phyloP scores from a whole-genome alignment of 169 alveolate genomes.

The Plasmodium ovale region DNA sequence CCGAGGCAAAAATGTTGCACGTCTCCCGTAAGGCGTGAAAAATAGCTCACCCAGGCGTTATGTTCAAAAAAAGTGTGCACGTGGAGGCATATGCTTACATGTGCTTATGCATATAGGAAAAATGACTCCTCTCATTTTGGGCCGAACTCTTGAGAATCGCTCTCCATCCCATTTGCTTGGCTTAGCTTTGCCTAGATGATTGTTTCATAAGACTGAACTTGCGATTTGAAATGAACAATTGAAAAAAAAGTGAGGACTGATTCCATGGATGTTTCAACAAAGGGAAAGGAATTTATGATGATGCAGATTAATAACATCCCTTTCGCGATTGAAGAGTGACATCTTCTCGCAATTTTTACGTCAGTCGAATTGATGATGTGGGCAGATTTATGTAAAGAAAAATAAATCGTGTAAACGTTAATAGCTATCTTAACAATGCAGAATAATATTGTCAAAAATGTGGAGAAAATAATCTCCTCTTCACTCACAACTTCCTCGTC shows the following conservation, averaged over 20 bases:
- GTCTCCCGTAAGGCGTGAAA: no score
- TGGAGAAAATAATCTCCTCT: constrained; percentile 56
- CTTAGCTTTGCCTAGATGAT: constrained; percentile 15
- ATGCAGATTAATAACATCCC: constrained; percentile 11
- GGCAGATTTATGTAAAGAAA: constrained; percentile 2
- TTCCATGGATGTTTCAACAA: constrained; percentile 57
- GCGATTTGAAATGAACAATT: constrained; percentile 45
- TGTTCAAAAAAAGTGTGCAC: no score
- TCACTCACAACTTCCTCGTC: constrained; percentile 69
- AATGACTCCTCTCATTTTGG: no score
- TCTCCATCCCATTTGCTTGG: no score
- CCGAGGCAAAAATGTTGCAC: no score
- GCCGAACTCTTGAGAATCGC: no score
- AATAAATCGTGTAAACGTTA: constrained; percentile 38
- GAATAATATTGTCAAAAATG: constrained; percentile 32
- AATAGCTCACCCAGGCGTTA: no score
- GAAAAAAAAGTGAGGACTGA: constrained; percentile 41
- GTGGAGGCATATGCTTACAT: no score
- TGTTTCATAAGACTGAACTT: constrained; percentile 59
- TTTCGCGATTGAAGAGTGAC: constrained; percentile 45
- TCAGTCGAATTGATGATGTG: constrained; percentile 25
- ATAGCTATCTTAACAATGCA: constrained; percentile 27
- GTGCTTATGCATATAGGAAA: no score
- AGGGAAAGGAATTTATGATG: constrained; percentile 29
- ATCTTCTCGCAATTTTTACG: constrained; percentile 13